Percentiles rank a stretch among this genome's conserved stretches.
phyloP scores from a whole-genome alignment of 2,329 filamentous ascomycete species.

The Sporothrix euskadiensis region DNA sequence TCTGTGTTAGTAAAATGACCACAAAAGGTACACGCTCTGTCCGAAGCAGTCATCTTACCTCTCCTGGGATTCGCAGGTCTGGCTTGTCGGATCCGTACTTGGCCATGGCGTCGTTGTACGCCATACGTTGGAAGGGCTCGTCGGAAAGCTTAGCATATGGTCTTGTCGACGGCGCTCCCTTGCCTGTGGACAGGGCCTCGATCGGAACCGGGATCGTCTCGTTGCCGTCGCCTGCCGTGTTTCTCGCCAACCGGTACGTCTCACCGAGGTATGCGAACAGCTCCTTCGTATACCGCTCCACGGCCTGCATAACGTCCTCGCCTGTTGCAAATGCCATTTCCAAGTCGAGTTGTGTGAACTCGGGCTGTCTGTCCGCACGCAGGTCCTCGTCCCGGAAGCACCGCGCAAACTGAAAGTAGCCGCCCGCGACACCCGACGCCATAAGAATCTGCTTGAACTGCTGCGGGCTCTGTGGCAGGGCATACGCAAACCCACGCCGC shows the following conservation, averaged over 20 bases:
- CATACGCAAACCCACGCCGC: constrained; percentile 74
- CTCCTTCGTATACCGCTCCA: constrained; percentile 54
- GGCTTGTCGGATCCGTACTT: constrained; percentile 89
- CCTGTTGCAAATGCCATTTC: constrained; percentile 86
- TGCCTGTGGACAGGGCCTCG: not conserved
- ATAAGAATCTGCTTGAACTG: constrained; percentile 99
- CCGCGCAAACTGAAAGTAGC: constrained; percentile 89
- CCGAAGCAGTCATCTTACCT: constrained; percentile 47
- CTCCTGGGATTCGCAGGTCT: constrained; percentile 69
- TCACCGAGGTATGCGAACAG: constrained; percentile 55
- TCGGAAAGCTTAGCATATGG: constrained; percentile 35
- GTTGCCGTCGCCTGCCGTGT: constrained; percentile 37
- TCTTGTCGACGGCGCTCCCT: not conserved
- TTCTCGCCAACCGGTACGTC: constrained; percentile 41
- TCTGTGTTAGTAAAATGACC: not conserved
- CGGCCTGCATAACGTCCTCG: constrained; percentile 63
- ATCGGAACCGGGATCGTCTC: constrained; percentile 23
- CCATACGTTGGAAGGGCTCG: constrained; percentile 57
- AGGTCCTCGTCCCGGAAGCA: constrained; percentile 96
- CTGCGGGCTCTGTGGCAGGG: constrained; percentile 91
- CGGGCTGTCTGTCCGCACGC: constrained; percentile 87
- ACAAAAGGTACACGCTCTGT: not conserved
- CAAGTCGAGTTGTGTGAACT: constrained; percentile 92
- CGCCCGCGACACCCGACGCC: constrained; percentile 72
- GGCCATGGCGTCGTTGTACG: constrained; percentile 77